Evolutionary conservation across 139 green algal species (phyloP).

Genomic region (Tetradesmus obliquus): DNA sequence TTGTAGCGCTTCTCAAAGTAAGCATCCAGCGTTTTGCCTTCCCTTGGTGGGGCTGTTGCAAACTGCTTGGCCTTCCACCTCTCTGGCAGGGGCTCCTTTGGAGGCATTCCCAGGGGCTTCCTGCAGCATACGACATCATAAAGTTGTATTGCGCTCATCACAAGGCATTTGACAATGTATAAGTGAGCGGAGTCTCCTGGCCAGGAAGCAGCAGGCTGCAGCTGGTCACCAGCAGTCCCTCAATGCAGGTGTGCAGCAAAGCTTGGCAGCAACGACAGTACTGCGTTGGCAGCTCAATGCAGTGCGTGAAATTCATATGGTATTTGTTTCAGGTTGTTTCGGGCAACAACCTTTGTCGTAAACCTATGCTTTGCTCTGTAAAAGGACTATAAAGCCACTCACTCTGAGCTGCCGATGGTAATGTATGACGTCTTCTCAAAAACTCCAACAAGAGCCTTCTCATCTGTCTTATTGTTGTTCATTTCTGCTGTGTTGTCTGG

Average conservation of each 20-base stretch:
- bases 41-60: slow-evolving; percentile 56
- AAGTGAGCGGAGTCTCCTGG: neutral
- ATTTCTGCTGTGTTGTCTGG: slow-evolving; percentile 49
- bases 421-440: slow-evolving; percentile 80
- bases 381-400: neutral
- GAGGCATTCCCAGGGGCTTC: slow-evolving; percentile 69
- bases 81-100: slow-evolving; percentile 58
- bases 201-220: neutral
- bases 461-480: slow-evolving; percentile 82
- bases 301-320: no score
- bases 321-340: no score
- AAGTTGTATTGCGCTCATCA: neutral
- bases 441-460: slow-evolving; percentile 74
- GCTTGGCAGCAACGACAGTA: no score
- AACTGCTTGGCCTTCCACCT: slow-evolving; percentile 79
- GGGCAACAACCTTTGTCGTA: no score
- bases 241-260: no score
- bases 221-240: no score
- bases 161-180: neutral
- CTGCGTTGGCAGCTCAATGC: no score
- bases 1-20: slow-evolving; percentile 87
- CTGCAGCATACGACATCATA: slow-evolving; percentile 43
- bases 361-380: neutral
- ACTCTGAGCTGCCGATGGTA: slow-evolving; percentile 74
- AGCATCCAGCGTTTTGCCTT: slow-evolving; percentile 70